phyloP scores from a whole-genome alignment of 768 basidiomycete genomes.

The Lentinus brumalis region DNA sequence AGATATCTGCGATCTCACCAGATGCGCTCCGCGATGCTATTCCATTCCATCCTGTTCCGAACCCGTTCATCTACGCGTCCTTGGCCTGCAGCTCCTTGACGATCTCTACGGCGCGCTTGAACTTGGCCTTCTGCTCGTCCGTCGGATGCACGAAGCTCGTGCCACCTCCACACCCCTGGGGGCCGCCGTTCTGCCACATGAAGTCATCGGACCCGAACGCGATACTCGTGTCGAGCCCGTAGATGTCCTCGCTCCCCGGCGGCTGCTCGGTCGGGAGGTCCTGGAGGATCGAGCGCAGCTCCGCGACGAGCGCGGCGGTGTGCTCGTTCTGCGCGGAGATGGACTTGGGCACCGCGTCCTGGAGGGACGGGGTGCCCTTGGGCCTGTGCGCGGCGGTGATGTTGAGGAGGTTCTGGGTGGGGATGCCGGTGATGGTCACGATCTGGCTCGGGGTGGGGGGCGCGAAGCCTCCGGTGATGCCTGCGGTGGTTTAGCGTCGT shows the following conservation, averaged over 20 bases:
- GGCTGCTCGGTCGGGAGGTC: slow-evolving; percentile 55
- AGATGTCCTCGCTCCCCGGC: slow-evolving; percentile 70
- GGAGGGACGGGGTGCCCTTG: slow-evolving; percentile 47
- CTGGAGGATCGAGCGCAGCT: slow-evolving; percentile 63
- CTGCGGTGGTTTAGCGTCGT: slow-evolving; percentile 37
- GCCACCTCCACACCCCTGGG: slow-evolving; percentile 61
- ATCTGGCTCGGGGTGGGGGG: slow-evolving; percentile 64
- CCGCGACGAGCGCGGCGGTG: slow-evolving; percentile 48
- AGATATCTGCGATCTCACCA: background rate
- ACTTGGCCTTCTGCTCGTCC: slow-evolving; percentile 64
- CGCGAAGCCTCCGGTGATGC: slow-evolving; percentile 76
- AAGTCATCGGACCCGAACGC: slow-evolving; percentile 58
- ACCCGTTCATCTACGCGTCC: slow-evolving; percentile 10
- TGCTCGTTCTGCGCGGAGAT: slow-evolving; percentile 37
- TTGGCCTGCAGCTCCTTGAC: slow-evolving; percentile 48
- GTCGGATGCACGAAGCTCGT: slow-evolving; percentile 50
- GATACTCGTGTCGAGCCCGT: slow-evolving; percentile 69
- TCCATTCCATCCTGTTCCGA: background rate
- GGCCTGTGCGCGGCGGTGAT: slow-evolving; percentile 52
- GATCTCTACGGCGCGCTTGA: slow-evolving; percentile 70
- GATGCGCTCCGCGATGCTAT: background rate
- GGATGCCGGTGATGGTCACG: slow-evolving; percentile 50
- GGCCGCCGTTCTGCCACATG: slow-evolving; percentile 63
- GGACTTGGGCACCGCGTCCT: slow-evolving; percentile 45
- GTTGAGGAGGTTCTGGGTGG: slow-evolving; percentile 39